These are phyloP conservation scores for Sporopachydermia cereana DNA, from an alignment of 1,139 yeast genomes.

Conservation along the genomic window DNA sequence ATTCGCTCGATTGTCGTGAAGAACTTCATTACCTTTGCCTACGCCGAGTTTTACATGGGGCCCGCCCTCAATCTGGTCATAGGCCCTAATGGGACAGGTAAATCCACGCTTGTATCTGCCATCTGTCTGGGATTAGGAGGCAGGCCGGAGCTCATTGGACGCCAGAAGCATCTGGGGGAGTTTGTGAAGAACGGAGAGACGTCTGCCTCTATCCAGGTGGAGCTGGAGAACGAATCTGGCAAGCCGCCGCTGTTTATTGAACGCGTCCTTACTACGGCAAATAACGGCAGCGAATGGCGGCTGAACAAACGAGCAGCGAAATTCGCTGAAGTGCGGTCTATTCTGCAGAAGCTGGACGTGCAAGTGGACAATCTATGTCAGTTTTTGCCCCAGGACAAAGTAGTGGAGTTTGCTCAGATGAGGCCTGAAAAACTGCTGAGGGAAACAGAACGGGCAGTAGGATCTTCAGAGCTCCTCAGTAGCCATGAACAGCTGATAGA, in stretches of 20 bases:
- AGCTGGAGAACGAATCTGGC: conserved; percentile 37
- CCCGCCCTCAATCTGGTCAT: conserved; percentile 87
- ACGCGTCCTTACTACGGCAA: conserved; percentile 28
- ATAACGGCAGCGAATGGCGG: conserved; percentile 47
- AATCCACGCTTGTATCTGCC: conserved; percentile 88
- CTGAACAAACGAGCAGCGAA: conserved; percentile 36
- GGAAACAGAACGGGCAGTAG: conserved; percentile 78
- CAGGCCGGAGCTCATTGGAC: conserved; percentile 63
- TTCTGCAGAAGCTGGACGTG: conserved; percentile 47
- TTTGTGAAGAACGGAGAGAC: conserved; percentile 69
- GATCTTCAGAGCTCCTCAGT: conserved; percentile 42
- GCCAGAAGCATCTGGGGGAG: conserved; percentile 52
- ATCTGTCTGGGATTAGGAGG: conserved; percentile 87
- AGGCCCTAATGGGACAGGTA: conserved; percentile 97
- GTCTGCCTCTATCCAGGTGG: conserved; percentile 47
- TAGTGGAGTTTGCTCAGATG: conserved; percentile 80
- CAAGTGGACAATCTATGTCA: conserved; percentile 90
- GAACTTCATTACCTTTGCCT: conserved; percentile 76
- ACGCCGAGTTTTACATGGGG: conserved; percentile 67
- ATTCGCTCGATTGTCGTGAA: conserved; percentile 51
- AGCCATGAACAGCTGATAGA: conserved; percentile 47
- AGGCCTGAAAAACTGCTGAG: conserved; percentile 61
- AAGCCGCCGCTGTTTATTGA: conserved; percentile 28
- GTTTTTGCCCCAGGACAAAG: conserved; percentile 90
- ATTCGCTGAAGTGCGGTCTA: conserved; percentile 26